Conservation (phyloP, 2,329 filamentous ascomycete genomes). For the Cordyceps cicadae region DNA sequence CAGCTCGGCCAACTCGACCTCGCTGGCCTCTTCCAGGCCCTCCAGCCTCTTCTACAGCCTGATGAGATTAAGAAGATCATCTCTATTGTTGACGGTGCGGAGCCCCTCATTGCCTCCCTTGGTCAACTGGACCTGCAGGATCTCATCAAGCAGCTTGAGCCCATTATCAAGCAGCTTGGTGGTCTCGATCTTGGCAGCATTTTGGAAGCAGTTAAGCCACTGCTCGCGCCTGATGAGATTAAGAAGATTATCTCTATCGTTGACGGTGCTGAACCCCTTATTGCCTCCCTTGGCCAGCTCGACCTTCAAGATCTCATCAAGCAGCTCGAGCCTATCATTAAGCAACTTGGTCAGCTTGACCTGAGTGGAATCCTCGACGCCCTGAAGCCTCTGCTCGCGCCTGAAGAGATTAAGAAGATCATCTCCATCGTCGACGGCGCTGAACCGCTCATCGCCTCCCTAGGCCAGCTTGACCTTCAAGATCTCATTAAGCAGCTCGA, state of each 20-base stretch:
- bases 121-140: slow-evolving; percentile 22
- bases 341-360: slow-evolving; percentile 11
- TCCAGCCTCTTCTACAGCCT: slow-evolving; percentile 18
- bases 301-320: slow-evolving; percentile 27
- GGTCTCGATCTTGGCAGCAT: slow-evolving; percentile 12
- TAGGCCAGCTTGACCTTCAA: slow-evolving; percentile 22
- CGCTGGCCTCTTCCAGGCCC: slow-evolving; percentile 13
- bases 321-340: slow-evolving; percentile 14
- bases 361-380: slow-evolving; percentile 14
- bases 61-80: slow-evolving; percentile 22
- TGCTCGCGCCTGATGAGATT: slow-evolving; percentile 18
- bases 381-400: slow-evolving; percentile 17
- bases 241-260: slow-evolving; percentile 20
- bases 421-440: slow-evolving; percentile 20
- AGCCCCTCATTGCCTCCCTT: slow-evolving; percentile 22
- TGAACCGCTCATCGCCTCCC: slow-evolving; percentile 22
- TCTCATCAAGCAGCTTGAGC: slow-evolving; percentile 16
- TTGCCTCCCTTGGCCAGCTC: slow-evolving; percentile 23
- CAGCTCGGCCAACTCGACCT: slow-evolving; percentile 12
- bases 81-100: slow-evolving; percentile 20
- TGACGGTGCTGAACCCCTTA: slow-evolving; percentile 19
- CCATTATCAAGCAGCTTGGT: slow-evolving; percentile 13
- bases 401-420: slow-evolving; percentile 21
- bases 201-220: slow-evolving; percentile 15
- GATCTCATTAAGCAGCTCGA: slow-evolving; percentile 17